Percentiles rank a stretch among this genome's conserved stretches.
Evolutionary conservation across 2,329 filamentous ascomycete genomes (phyloP).

Genomic region (Aspergillus proliferans): DNA sequence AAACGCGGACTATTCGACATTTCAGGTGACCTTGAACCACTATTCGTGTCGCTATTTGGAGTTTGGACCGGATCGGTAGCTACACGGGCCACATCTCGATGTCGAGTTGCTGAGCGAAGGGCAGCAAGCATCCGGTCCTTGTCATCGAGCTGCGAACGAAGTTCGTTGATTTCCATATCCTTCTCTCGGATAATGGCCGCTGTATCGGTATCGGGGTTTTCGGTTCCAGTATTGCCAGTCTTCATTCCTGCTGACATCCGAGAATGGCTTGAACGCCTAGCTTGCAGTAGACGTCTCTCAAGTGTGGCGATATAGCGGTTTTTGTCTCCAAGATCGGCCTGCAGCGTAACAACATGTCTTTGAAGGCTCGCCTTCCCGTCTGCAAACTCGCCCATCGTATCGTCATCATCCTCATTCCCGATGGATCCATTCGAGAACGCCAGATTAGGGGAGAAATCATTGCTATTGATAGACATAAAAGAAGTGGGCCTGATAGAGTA

Average conservation of each 20-base stretch:
- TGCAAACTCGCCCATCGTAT: conserved; percentile 72
- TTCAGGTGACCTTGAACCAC: conserved; percentile 19
- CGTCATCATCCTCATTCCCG: conserved; percentile 52
- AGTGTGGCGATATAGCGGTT: conserved; percentile 92
- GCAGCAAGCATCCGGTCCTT: conserved; percentile 91
- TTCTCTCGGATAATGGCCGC: conserved; percentile 73
- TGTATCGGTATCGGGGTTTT: conserved; percentile 71
- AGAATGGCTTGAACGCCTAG: conserved; percentile 81
- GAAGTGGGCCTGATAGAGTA: conserved; percentile 60
- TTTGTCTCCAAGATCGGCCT: conserved; percentile 93
- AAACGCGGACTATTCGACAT: conserved; percentile 25
- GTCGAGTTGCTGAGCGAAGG: conserved; percentile 75
- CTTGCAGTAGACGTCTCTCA: conserved; percentile 86
- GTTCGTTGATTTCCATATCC: conserved; percentile 83
- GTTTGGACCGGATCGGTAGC: conserved; percentile 31
- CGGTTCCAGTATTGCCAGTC: conserved; percentile 63
- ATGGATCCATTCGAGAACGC: conserved; percentile 28
- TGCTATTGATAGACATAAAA: conserved; percentile 54
- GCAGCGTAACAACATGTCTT: conserved; percentile 84
- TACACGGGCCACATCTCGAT: conserved; percentile 72
- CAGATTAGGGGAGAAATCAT: conserved; percentile 25
- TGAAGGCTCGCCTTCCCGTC: conserved; percentile 76
- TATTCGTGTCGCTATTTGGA: conserved; percentile 21
- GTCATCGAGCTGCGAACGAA: conserved; percentile 84
- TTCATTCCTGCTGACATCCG: conserved; percentile 69